These are phyloP conservation scores for Trichophyton verrucosum DNA, from an alignment of 2,329 filamentous ascomycete genomes.

Conservation along the genomic window DNA sequence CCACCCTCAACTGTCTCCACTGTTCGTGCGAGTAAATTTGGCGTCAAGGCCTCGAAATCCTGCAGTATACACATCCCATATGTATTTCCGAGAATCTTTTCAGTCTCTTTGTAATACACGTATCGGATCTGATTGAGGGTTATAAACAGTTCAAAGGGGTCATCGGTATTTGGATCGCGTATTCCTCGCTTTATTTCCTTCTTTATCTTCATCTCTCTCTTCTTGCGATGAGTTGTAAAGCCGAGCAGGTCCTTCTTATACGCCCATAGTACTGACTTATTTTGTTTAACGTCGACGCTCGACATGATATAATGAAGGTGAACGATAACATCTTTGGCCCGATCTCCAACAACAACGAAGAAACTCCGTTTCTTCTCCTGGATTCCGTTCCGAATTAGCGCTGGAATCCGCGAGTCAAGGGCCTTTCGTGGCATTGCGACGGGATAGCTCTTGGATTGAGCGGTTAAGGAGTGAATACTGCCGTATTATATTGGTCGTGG, in stretches of 20 bases:
- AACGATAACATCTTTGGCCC: conserved; percentile 91
- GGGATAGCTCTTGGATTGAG: not conserved
- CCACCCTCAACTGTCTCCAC: conserved; percentile 97
- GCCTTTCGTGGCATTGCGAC: conserved; percentile 34
- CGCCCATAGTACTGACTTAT: conserved; percentile 94
- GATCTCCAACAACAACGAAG: conserved; percentile 91
- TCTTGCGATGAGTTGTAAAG: conserved; percentile 93
- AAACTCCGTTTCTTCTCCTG: conserved; percentile 96
- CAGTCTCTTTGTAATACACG: conserved; percentile 98
- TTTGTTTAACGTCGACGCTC: conserved; percentile 77
- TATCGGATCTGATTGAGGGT: conserved; percentile 95
- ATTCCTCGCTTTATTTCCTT: conserved; percentile 94
- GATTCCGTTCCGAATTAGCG: conserved; percentile 80
- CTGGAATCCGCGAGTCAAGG: conserved; percentile 79
- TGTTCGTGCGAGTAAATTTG: conserved; percentile 87
- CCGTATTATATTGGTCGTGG: not conserved
- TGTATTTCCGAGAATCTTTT: conserved; percentile 95
- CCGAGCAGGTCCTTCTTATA: conserved; percentile 97
- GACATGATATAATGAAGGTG: conserved; percentile 90
- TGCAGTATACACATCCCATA: conserved; percentile 98
- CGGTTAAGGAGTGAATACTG: not conserved
- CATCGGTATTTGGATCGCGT: conserved; percentile 80
- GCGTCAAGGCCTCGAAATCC: conserved; percentile 94
- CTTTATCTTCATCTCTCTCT: conserved; percentile 96
- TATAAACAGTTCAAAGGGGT: conserved; percentile 95